Base-by-base conservation (phyloP, 202 grass and related monocot genomes). In the Saccharum hybrid region DNA sequence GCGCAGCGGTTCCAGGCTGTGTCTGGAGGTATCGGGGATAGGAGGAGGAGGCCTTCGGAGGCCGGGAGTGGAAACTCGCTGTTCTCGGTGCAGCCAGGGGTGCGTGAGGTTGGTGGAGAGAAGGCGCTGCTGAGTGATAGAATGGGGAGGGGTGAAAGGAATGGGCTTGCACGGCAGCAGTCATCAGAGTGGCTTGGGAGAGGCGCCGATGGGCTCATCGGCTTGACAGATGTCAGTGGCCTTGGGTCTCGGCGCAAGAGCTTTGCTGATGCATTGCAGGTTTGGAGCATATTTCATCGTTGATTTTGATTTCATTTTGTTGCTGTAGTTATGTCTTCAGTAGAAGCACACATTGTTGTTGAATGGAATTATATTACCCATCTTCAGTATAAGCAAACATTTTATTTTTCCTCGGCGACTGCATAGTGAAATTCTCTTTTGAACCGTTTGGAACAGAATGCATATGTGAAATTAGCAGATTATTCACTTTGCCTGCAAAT, bases 201-300 rank as follows among this genome's bases (percentile, higher is more conserved):
- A 19, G 81, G 78, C 38, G 57, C 81, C 3, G 89, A 96, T 86
- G 91, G 85, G 41, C 84, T 93, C 67, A 87, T 90, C 8, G 85
- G 85, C 8, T 75, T 90, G 40, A 82, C 88, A 52, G 92, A 93
- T 77, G 83, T 81, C 46, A 89, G 77, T 66, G 82, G 86, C 2
- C 30, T 90, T 23, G 84, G 81, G 0, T 83, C 83, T 11, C 84
- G 65, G 19, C 86, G 84, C 72, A 98, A 94, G 89, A 98, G 88
- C 79, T 96, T 96, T 82, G 93, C 91, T 68, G 93, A 96, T 92
- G 96, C 85, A 10, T 67, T 99, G 66, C 96, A 99, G 96, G 96
- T 99, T 65, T 22, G 72, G 16, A 84, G 40, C 65, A 57, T 69
- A 1, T 81, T 52, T 36, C 26, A 11, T 71, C 7, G 0, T 43